Evolutionary conservation across 2,329 filamentous ascomycete species (phyloP).

Genomic region (Pochonia chlamydosporia): DNA sequence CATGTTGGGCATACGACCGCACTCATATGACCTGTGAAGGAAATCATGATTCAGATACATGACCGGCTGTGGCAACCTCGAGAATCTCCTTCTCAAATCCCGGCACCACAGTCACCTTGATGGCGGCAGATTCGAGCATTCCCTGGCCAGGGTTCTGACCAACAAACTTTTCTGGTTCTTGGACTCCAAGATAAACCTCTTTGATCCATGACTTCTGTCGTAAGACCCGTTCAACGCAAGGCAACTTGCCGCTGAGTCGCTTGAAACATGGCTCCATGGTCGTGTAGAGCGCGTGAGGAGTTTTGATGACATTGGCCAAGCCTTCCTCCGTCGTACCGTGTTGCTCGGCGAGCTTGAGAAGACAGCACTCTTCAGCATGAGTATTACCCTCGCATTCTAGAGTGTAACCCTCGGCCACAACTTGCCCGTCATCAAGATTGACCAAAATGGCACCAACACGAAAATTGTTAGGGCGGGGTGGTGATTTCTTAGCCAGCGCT

Average conservation of each 20-base stretch:
- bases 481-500: conserved; percentile 69
- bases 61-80: conserved; percentile 75
- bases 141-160: conserved; percentile 69
- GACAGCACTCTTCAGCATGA: conserved; percentile 90
- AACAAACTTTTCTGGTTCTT: conserved; percentile 88
- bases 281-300: conserved; percentile 63
- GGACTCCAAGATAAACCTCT: conserved; percentile 80
- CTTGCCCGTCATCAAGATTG: conserved; percentile 36
- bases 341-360: conserved; percentile 61
- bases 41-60: conserved; percentile 32
- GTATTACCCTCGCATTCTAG: conserved; percentile 89
- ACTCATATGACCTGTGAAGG: not conserved
- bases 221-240: conserved; percentile 77
- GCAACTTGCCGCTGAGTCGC: conserved; percentile 66
- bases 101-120: conserved; percentile 65
- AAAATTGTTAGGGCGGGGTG: conserved; percentile 86
- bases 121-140: conserved; percentile 64
- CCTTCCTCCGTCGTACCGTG: conserved; percentile 46
- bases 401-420: conserved; percentile 82
- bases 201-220: conserved; percentile 55
- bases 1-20: not conserved
- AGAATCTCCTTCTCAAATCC: conserved; percentile 81
- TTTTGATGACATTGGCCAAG: conserved; percentile 36
- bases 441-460: conserved; percentile 89
- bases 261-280: conserved; percentile 84